phyloP scores from a whole-genome alignment of 2,329 filamentous ascomycete genomes.

The Gnomoniopsis smithogilvyi region DNA sequence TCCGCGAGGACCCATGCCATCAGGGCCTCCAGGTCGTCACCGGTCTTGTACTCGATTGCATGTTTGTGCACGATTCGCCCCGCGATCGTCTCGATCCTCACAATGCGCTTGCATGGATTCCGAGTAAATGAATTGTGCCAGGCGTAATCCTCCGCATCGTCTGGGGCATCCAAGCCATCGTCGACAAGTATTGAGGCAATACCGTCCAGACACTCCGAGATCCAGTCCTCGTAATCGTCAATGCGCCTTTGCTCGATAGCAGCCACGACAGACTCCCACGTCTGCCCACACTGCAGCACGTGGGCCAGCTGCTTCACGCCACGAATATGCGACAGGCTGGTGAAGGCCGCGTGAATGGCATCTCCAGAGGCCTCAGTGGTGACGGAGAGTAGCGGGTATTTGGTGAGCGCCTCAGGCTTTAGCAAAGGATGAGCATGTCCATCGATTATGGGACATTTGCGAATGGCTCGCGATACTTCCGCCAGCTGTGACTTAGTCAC shows the following conservation, averaged over 20 bases:
- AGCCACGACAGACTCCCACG: constrained; percentile 53
- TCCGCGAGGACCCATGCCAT: constrained; percentile 44
- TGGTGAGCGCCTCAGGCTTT: constrained; percentile 42
- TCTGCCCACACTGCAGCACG: constrained; percentile 61
- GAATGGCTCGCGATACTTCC: constrained; percentile 39
- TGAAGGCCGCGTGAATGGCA: constrained; percentile 59
- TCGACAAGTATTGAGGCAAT: constrained; percentile 76
- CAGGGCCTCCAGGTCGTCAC: constrained; percentile 36
- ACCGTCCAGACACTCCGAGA: constrained; percentile 63
- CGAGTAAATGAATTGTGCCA: constrained; percentile 66
- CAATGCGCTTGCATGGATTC: constrained; percentile 66
- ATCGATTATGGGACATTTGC: constrained; percentile 64
- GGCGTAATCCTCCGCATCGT: constrained; percentile 54
- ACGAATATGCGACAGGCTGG: constrained; percentile 66
- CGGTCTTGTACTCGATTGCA: constrained; percentile 30
- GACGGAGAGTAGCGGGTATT: constrained; percentile 54
- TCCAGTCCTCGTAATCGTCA: constrained; percentile 52
- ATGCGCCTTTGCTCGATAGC: constrained; percentile 39
- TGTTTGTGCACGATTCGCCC: constrained; percentile 54
- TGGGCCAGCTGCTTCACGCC: constrained; percentile 65
- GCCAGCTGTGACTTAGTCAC: constrained; percentile 24
- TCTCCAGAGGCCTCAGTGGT: constrained; percentile 70
- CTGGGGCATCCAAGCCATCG: constrained; percentile 61
- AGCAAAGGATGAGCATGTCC: constrained; percentile 71
- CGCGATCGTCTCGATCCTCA: constrained; percentile 73